Evolutionary conservation across 768 basidiomycete genomes (phyloP).

Genomic region (Hygrophorus russula): DNA sequence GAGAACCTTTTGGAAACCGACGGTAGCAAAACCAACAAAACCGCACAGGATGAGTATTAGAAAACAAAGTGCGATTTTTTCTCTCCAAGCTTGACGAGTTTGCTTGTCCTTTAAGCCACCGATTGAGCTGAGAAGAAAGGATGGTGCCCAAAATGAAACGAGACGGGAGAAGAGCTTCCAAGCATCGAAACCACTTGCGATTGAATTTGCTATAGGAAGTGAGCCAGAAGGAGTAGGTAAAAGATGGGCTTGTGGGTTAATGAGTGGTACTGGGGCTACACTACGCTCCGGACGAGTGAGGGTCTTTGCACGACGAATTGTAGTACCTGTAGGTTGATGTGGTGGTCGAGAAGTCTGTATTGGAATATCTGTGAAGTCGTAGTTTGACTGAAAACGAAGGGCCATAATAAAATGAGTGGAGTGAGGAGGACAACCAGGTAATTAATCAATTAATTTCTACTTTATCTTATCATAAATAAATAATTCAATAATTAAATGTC

Average conservation of each 20-base stretch:
- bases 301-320: slow-evolving; percentile 85
- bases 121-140: slow-evolving; percentile 56
- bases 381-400: slow-evolving; percentile 45
- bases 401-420: slow-evolving; percentile 19
- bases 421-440: neutral
- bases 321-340: slow-evolving; percentile 38
- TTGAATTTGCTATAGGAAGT: slow-evolving; percentile 13
- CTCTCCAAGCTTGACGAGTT: slow-evolving; percentile 88
- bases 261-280: slow-evolving; percentile 89
- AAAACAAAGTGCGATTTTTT: slow-evolving; percentile 90
- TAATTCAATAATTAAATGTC: no score
- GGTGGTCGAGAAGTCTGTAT: slow-evolving; percentile 43
- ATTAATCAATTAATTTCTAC: neutral
- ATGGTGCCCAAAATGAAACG: slow-evolving; percentile 88
- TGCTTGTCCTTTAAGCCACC: slow-evolving; percentile 75
- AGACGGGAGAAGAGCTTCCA: slow-evolving; percentile 78
- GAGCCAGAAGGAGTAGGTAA: slow-evolving; percentile 24
- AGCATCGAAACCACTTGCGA: slow-evolving; percentile 25
- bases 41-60: slow-evolving; percentile 73
- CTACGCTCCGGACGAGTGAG: slow-evolving; percentile 92
- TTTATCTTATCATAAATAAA: no score
- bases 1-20: slow-evolving; percentile 86
- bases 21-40: slow-evolving; percentile 81
- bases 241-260: slow-evolving; percentile 60
- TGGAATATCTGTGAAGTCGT: slow-evolving; percentile 51